Base-by-base conservation (phyloP, 2,329 filamentous ascomycete species). In the Immersiporthe knoxdaviesiana region DNA sequence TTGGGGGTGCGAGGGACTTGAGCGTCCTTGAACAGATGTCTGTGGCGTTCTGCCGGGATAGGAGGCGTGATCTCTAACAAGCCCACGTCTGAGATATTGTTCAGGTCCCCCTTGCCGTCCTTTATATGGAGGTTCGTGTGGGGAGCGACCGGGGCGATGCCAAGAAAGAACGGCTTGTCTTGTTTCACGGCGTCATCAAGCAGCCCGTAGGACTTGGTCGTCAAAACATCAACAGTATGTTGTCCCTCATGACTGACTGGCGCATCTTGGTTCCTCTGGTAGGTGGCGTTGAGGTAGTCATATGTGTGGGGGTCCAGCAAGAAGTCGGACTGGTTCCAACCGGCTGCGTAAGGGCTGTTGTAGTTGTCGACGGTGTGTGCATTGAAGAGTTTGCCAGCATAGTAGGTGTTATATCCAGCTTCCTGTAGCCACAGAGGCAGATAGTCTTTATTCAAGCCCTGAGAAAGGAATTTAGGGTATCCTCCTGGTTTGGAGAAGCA, bases 361-460 rank as follows among this genome's bases (percentile, higher is more conserved):
- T 91, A 92, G 67, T 90, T 92, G 0, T 82, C 74, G 1, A 86
- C 80, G 0, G 80, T 86, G 65, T 92, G 89, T 0, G 84, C 81
- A 72, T 93, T 93, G 79, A 91, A 90, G 2, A 92, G 80, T 74
- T 93, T 93, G 18, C 89, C 91, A 0, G 86, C 87, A 73, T 92
- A 93, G 74, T 91, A 92, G 0, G 90, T 92, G 72, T 87, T 86
- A 75, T 92, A 92, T 0, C 90, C 90, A 0, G 85, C 86, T 4
- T 85, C 76, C 72, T 92, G 88, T 24, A 93, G 78, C 90, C 91
- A 93, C 0, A 92, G 76, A 0, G 90, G 91, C 0, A 92, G 82
- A 70, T 90, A 92, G 35, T 89, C 85, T 1, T 90, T 84, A 70
- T 92, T 92, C 69, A 88, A 83, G 0, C 90, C 90, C 65, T 90